Base-by-base conservation (phyloP, 2,329 filamentous ascomycete genomes). In the Apiospora hydei region DNA sequence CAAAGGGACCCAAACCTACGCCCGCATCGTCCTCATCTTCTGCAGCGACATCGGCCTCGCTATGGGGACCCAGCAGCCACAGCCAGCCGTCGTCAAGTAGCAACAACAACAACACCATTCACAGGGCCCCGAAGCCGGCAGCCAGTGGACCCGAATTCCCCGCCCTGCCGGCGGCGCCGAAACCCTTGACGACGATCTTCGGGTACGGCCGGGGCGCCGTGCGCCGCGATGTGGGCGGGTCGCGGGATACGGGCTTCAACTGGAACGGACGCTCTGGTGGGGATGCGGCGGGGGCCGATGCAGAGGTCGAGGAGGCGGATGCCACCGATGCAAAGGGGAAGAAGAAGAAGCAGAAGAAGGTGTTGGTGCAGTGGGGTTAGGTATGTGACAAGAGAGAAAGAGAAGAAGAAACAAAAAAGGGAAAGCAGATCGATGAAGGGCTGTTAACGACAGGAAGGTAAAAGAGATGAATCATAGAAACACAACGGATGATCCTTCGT, bases 161-260 rank as follows among this genome's bases (percentile, higher is more conserved):
- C 0, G 92, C 94, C 1, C 87, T 98, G 0, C 95, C 95, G 0
- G 87, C 91, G 0, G 95, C 94, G 1, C 88, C 93, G 0, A 98
- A 91, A 77, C 88, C 89, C 3, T 84, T 85, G 57, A 90, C 88
- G 1, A 90, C 88, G 0, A 89, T 91, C 64, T 90, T 91, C 71
- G 89, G 89, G 3, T 91, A 91, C 76, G 89, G 89, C 1, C 81
- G 83, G 5, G 83, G 89, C 4, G 81, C 85, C 44, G 89, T 92
- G 21, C 84, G 88, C 67, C 81, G 90, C 57, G 89, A 91, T 76
- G 82, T 85, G 51, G 86, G 85, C 11, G 77, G 75, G 1, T 77
- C 78, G 7, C 81, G 83, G 46, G 83, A 86, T 21, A 88, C 87
- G 0, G 86, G 85, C 1, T 90, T 90, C 76, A 84, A 84, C 44